Evolutionary conservation across 2,329 filamentous ascomycete genomes (phyloP).

Genomic region (Dactylellina haptotyla): DNA sequence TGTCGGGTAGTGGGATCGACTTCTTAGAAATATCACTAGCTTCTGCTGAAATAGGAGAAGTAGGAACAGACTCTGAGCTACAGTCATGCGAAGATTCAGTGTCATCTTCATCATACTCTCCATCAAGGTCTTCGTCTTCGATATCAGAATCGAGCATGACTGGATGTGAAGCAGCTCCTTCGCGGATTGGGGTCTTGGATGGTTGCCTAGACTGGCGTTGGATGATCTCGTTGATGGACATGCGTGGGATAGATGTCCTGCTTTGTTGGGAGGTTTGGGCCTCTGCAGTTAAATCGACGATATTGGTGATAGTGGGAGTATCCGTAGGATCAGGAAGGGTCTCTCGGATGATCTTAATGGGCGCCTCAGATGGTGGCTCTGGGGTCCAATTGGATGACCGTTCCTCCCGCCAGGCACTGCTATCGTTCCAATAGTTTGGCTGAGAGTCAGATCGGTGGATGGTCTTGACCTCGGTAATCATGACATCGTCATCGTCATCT

Average conservation of each 20-base stretch:
- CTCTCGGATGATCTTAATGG: conserved; percentile 19
- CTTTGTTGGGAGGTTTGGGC: conserved; percentile 2
- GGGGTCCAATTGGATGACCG: neutral
- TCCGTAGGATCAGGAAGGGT: neutral
- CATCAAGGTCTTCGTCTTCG: conserved; percentile 30
- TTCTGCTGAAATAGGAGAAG: conserved; percentile 24
- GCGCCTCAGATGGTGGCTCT: conserved; percentile 12
- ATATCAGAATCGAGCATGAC: conserved; percentile 26
- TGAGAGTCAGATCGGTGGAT: conserved; percentile 13
- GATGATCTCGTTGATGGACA: conserved; percentile 43
- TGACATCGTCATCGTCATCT: conserved; percentile 55
- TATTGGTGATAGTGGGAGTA: neutral
- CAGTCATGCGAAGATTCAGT: conserved; percentile 16
- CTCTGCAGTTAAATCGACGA: conserved; percentile 40
- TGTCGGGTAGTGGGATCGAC: conserved; percentile 25
- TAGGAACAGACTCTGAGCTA: conserved; percentile 17
- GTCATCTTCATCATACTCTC: conserved; percentile 19
- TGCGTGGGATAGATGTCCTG: conserved; percentile 20
- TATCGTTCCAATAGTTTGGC: conserved; percentile 1
- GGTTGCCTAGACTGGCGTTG: conserved; percentile 32
- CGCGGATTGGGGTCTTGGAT: conserved; percentile 29
- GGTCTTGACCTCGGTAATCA: conserved; percentile 47
- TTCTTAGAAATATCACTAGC: conserved; percentile 10
- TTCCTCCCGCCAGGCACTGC: conserved; percentile 12
- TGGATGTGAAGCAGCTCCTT: conserved; percentile 7